These are phyloP conservation scores for Penicillium canescens DNA, from an alignment of 495 filamentous ascomycete genomes.

Conservation along the genomic window DNA sequence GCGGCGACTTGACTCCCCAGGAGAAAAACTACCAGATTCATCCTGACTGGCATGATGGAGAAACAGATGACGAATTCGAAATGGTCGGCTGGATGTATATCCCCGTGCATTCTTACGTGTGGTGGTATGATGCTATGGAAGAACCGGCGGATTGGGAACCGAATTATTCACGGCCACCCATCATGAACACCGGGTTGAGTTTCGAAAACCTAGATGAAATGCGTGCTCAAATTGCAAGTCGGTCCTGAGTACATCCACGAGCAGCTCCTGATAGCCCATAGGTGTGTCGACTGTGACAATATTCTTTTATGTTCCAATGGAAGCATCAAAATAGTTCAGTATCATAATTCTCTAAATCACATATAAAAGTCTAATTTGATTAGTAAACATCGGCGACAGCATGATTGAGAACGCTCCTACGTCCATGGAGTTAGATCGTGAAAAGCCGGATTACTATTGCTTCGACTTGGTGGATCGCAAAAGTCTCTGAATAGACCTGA, in stretches of 20 bases:
- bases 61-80: background rate
- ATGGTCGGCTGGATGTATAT: background rate
- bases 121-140: background rate
- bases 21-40: background rate
- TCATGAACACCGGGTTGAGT: background rate
- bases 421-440: background rate
- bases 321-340: conserved; percentile 3
- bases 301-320: conserved; percentile 6
- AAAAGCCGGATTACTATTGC: conserved; percentile 1
- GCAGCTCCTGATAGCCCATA: background rate
- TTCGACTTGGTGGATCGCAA: background rate
- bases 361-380: background rate
- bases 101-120: background rate
- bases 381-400: conserved; percentile 4
- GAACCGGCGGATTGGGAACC: background rate
- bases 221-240: too few relatives aligned
- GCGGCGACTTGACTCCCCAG: background rate
- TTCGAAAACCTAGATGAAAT: too few relatives aligned
- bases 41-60: conserved; percentile 1
- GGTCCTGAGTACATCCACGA: conserved; percentile 3
- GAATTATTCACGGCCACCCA: background rate
- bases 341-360: background rate
- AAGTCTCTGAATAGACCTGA: background rate
- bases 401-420: background rate
- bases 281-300: background rate